Evolutionary conservation across 75 land plant species (phyloP), one percentile per base, ranked within the genome.

Genomic region (Sequoiadendron giganteum): DNA sequence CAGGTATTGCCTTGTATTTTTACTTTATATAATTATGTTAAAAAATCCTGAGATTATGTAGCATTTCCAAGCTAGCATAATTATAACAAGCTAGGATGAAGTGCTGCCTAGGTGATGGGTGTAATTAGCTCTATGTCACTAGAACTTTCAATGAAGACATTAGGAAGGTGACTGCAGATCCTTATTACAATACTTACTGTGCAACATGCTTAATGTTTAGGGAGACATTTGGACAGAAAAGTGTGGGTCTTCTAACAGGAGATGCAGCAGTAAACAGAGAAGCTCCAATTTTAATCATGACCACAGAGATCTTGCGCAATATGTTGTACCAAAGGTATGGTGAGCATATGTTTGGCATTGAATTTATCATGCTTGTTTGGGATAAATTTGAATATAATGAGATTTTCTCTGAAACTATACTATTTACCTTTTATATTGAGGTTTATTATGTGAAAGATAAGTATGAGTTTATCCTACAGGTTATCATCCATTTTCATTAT

Each of bases 281-380:
- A 84, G 99, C 99, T 73, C 94, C 90, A 77, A 91, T 98, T 58
- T 85, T 98, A 87, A 94, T 98, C n/a, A 96, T 98, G 99, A 98
- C 99, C 3, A 95, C 99, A 36, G 99, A 98, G 93, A 98, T 98
- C 82, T 85, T 98, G 90, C 93, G 99, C 18, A 98, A 98, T 86
- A 98, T 96, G 99, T 88, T 98, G 81, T 98, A 98, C 86, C 96
- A 96, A 87, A 98, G 98, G 99, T 96, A 81, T 78, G 34, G 49
- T 82, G 52, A 55, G 18, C 38, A 68, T 16, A 15, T 56, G 47
- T 42, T 58, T 72, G 70, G 39, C 25, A 9, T 65, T 38, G 75
- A 58, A 19, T 30, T 43, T 80, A 70, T 86, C 3, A 15, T 86
- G 87, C 73, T 39, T 28, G 11, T 75, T 28, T 18, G 38, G 45